phyloP scores from a whole-genome alignment of 768 basidiomycete genomes.

The Strobilomyces echinocephalus region DNA sequence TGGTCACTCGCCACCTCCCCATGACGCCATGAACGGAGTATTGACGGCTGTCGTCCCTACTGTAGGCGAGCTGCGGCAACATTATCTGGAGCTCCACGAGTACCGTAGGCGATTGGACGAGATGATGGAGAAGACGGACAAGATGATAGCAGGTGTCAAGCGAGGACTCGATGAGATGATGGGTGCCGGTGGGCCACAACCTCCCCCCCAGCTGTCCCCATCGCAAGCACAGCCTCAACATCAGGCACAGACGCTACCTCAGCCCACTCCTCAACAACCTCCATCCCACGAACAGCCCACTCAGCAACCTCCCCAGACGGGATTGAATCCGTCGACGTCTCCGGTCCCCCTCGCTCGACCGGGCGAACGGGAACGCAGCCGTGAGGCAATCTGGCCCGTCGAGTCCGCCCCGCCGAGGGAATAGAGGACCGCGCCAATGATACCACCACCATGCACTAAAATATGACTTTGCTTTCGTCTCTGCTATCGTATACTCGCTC shows the following conservation, averaged over 20 bases:
- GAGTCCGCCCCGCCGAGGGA: constrained; percentile 25
- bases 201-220: constrained; percentile 19
- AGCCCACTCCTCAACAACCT: constrained; percentile 21
- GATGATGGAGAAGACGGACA: constrained; percentile 70
- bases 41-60: constrained; percentile 37
- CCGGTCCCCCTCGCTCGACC: constrained; percentile 22
- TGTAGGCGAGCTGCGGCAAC: constrained; percentile 61
- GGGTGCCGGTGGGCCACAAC: constrained; percentile 30
- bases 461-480: constrained; percentile 28
- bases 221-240: constrained; percentile 23
- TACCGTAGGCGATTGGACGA: constrained; percentile 65
- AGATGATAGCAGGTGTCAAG: constrained; percentile 66
- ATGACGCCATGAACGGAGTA: constrained; percentile 29
- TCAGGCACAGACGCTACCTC: constrained; percentile 20
- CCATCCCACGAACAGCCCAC: constrained; percentile 26
- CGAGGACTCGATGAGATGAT: constrained; percentile 75
- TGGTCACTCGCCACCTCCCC: constrained; percentile 33
- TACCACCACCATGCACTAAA: constrained; percentile 13
- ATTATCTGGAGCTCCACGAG: constrained; percentile 61
- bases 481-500: constrained; percentile 21
- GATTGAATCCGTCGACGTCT: constrained; percentile 8
- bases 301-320: constrained; percentile 19
- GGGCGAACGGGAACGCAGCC: constrained; percentile 27
- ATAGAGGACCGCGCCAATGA: constrained; percentile 18
- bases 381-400: constrained; percentile 29